phyloP scores from a whole-genome alignment of 352 stramenopile genomes.

The Phytophthora pluvialis region DNA sequence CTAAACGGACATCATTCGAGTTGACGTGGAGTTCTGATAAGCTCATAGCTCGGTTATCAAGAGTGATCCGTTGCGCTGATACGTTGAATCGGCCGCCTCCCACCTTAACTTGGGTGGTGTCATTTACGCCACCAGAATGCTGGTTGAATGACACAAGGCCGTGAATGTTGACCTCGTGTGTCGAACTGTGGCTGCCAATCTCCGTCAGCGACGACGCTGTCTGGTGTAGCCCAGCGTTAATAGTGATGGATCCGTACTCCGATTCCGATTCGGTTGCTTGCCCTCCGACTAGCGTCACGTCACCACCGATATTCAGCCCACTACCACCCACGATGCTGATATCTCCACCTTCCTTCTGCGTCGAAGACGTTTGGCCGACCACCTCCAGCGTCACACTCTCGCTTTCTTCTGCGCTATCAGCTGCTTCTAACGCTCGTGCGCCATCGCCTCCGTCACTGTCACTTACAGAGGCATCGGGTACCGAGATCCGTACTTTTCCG shows the following conservation, averaged over 20 bases:
- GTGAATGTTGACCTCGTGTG: constrained; percentile 62
- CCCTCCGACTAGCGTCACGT: constrained; percentile 57
- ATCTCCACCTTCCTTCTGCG: constrained; percentile 54
- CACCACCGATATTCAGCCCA: constrained; percentile 49
- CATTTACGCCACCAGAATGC: constrained; percentile 41
- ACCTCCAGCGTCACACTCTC: constrained; percentile 54
- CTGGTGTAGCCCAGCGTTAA: constrained; percentile 63
- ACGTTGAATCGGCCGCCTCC: constrained; percentile 49
- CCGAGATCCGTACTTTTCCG: constrained; percentile 35
- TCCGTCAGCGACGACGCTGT: constrained; percentile 54
- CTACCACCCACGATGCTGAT: constrained; percentile 62
- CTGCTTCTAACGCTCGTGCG: constrained; percentile 18
- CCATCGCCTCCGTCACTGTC: constrained; percentile 17
- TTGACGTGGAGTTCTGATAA: constrained; percentile 49
- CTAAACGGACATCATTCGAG: constrained; percentile 48
- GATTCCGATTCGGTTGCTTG: constrained; percentile 35
- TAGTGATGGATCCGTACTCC: constrained; percentile 48
- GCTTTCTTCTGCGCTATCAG: constrained; percentile 13
- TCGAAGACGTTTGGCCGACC: constrained; percentile 56
- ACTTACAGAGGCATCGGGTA: constrained; percentile 13
- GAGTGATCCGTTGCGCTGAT: constrained; percentile 46
- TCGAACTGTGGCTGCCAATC: constrained; percentile 60
- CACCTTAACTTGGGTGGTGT: constrained; percentile 52
- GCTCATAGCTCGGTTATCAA: constrained; percentile 51
- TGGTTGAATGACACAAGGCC: constrained; percentile 65